Evolutionary conservation across 495 filamentous ascomycete species (phyloP).

Genomic region (Talaromyces liani): DNA sequence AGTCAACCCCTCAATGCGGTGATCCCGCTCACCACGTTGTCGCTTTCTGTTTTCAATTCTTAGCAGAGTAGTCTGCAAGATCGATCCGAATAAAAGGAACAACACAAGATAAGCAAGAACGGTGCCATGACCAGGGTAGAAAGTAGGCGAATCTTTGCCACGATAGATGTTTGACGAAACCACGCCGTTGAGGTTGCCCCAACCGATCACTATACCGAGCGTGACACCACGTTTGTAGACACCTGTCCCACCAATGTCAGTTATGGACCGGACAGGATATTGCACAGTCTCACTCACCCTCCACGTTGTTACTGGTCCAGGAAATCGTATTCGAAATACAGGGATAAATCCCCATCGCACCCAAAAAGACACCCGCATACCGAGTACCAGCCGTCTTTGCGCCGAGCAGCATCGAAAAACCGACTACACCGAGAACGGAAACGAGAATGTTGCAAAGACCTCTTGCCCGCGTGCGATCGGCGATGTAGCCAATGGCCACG

Average conservation of each 20-base stretch:
- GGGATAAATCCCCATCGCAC: constrained; percentile 86
- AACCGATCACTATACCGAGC: constrained; percentile 81
- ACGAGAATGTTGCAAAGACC: constrained; percentile 76
- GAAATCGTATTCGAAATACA: constrained; percentile 86
- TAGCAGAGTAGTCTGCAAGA: constrained; percentile 61
- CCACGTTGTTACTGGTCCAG: constrained; percentile 84
- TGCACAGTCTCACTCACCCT: constrained; percentile 36
- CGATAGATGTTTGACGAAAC: constrained; percentile 71
- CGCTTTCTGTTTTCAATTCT: constrained; percentile 30
- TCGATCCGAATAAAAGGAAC: constrained; percentile 52
- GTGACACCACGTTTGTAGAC: constrained; percentile 88
- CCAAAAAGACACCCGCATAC: constrained; percentile 81
- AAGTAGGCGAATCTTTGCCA: constrained; percentile 44
- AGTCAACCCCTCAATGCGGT: constrained; percentile 43
- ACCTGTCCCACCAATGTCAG: constrained; percentile 24
- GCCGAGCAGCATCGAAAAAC: constrained; percentile 74
- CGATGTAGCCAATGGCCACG: constrained; percentile 64
- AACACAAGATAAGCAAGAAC: constrained; percentile 54
- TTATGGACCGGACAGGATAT: background rate
- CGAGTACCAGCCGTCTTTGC: constrained; percentile 51
- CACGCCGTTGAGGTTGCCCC: constrained; percentile 89
- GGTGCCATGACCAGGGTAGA: constrained; percentile 48
- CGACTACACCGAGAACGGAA: constrained; percentile 63
- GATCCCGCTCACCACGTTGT: constrained; percentile 58
- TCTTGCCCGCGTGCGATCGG: constrained; percentile 69